Base-by-base conservation (phyloP, 1,284 basidiomycete species). In the Trametes pubescens region DNA sequence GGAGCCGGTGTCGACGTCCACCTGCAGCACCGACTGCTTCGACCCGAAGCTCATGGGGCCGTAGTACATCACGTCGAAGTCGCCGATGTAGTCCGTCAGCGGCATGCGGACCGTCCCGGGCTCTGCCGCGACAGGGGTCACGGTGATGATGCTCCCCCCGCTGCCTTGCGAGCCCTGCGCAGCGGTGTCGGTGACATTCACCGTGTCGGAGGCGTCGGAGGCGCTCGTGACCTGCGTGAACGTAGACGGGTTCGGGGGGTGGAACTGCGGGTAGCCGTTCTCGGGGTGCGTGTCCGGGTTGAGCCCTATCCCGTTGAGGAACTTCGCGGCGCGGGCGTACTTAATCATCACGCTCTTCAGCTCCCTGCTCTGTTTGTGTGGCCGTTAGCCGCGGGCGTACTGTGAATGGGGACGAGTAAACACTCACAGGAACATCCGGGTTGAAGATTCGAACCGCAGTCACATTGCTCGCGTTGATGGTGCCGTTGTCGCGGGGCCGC, bases 1-100 rank as follows among this genome's bases (percentile, higher is more conserved):
- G 4, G 85, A 87, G 52, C 87, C 87, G 2, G 86, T 88, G 70
- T 89, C 86, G 65, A 87, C 74, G 69, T 86, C 83, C 26, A 87
- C 78, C 1, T 78, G 75, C 21, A 87, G 67, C 29, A 58, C 49
- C 69, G 86, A 84, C 4, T 73, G 61, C 2, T 81, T 80, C 18
- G 84, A 83, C 16, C 86, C 87, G 55, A 89, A 76, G 13, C 64
- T 13, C 40, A 85, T 59, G 0, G 74, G 65, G 2, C 84, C 87
- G 57, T 83, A 86, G 71, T 88, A 89, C 40, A 86, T 72, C 54
- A 84, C 61, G 66, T 88, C 84, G 44, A 81, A 65, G 34, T 73
- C 73, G 35, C 73, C 69, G 55, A 80, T 70, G 64, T 78, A 71
- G 71, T 85, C 84, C 24, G 54, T 77, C 57, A 85, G 71, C 11